Percentiles rank a stretch among this genome's conserved stretches.
These are phyloP conservation scores for Arthroderma sp. DNA, from an alignment of 2,329 filamentous ascomycete genomes.

Conservation along the genomic window DNA sequence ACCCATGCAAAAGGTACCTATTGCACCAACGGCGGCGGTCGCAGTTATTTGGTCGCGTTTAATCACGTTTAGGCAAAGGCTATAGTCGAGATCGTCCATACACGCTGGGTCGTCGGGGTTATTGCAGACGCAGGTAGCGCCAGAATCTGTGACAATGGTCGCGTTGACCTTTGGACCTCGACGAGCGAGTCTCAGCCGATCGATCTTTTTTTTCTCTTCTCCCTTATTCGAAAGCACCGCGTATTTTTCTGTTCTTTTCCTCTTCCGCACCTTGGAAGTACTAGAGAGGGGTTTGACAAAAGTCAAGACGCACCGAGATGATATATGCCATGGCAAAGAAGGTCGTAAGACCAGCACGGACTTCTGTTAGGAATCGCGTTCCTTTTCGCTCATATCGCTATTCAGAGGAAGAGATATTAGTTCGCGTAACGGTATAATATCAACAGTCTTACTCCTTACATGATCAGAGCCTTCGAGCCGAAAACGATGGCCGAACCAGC, in stretches of 20 bases:
- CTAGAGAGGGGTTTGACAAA: background rate
- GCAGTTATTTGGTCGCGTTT: slow-evolving; percentile 72
- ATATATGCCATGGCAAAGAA: slow-evolving; percentile 76
- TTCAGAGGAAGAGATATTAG: background rate
- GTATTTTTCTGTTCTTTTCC: too few relatives aligned
- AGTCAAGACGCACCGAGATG: slow-evolving; percentile 49
- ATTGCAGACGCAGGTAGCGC: slow-evolving; percentile 64
- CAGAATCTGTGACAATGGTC: slow-evolving; percentile 56
- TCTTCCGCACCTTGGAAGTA: background rate
- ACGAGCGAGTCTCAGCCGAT: background rate
- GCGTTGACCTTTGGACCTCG: slow-evolving; percentile 39
- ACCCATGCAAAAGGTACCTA: slow-evolving; percentile 74
- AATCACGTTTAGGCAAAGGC: slow-evolving; percentile 39
- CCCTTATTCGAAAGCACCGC: background rate
- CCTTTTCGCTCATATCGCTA: slow-evolving; percentile 59
- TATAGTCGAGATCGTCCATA: slow-evolving; percentile 33
- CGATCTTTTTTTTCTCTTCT: background rate
- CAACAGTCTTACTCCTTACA: slow-evolving; percentile 37
- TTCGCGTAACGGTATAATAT: slow-evolving; percentile 4
- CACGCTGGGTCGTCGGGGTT: slow-evolving; percentile 35
- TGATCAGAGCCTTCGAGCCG: slow-evolving; percentile 70
- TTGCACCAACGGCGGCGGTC: slow-evolving; percentile 67
- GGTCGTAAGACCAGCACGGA: slow-evolving; percentile 68
- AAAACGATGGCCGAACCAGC: slow-evolving; percentile 59
- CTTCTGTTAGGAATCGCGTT: slow-evolving; percentile 68